Base-by-base conservation (phyloP, 805 yeast species). In the Suhomyces tanzawaensis region DNA sequence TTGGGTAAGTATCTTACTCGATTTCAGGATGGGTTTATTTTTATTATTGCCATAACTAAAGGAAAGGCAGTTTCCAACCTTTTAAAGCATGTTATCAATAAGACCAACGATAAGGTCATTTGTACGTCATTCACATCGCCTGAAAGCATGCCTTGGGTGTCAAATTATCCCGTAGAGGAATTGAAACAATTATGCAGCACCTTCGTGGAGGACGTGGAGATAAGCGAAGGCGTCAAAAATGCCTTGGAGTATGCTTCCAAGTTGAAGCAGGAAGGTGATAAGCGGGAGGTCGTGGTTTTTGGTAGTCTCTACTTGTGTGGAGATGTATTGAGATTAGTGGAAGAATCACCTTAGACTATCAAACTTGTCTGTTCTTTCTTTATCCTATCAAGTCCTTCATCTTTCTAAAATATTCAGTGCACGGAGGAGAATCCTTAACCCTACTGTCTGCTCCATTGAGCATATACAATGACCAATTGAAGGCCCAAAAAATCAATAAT, bases 91-190 rank as follows among this genome's bases (percentile, higher is more conserved):
- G 58, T 87, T 2, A 54, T 85, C 3, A 55, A 57, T 5, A 46
- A 42, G 15, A 50, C 64, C 1, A 53, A 59, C 0, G 96, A 89
- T 50, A 57, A 64, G 2, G 74, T 90, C 0, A 61, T 82, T 1
- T 72, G 82, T 1, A 79, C 91, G 0, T 54, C 66, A 22, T 93
- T 90, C 55, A 74, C 80, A 2, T 50, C 64, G 1, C 91, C 95
- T 0, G 90, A 82, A 11, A 83, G 87, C 0, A 93, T 93, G 99
- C 96, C 98, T 0, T 93, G 98, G 98, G 79, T 93, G 4, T 52
- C 68, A 29, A 63, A 90, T 1, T 69, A 67, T 45, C 50, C 55
- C 3, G 52, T 66, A 1, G 49, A 40, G 1, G 62, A 57, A 13
- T 52, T 82, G 24, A 31, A 19, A 36, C 33, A n/a, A 25, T 42